phyloP scores from a whole-genome alignment of 1,284 basidiomycete genomes.

The Apiotrichum gracile region DNA sequence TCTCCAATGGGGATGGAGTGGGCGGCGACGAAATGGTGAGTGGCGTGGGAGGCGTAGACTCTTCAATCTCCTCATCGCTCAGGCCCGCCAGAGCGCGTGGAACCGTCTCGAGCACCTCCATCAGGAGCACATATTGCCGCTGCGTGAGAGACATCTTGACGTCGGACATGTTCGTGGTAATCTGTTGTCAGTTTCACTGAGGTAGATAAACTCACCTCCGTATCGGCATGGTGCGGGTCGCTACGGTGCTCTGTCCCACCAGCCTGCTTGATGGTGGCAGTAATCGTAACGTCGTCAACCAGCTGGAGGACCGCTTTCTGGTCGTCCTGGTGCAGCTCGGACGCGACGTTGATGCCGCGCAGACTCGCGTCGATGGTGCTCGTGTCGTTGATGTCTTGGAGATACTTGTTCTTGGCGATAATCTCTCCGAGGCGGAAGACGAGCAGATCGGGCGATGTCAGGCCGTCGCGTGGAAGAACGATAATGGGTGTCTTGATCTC shows the following conservation, averaged over 20 bases:
- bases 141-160: constrained; percentile 85
- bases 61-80: constrained; percentile 38
- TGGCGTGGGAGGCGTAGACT: constrained; percentile 21
- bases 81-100: constrained; percentile 57
- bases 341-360: constrained; percentile 76
- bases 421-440: constrained; percentile 86
- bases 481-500: constrained; percentile 90
- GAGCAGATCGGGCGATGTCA: constrained; percentile 62
- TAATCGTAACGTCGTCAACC: constrained; percentile 84
- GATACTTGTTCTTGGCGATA: constrained; percentile 71
- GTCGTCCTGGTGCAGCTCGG: constrained; percentile 57
- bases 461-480: constrained; percentile 72
- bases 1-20: constrained; percentile 4
- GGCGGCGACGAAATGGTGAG: constrained; percentile 12
- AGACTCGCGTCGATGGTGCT: constrained; percentile 73
- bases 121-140: constrained; percentile 75
- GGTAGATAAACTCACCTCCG: constrained; percentile 54
- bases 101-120: constrained; percentile 67
- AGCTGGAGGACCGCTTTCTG: constrained; percentile 64
- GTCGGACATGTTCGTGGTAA: constrained; percentile 66
- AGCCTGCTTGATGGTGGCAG: constrained; percentile 62
- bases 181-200: constrained; percentile 17
- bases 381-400: constrained; percentile 50
- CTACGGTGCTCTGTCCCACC: constrained; percentile 41
- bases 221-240: constrained; percentile 59